These are phyloP conservation scores for Penicillium sp. DNA, from an alignment of 2,329 filamentous ascomycete species.

Conservation along the genomic window DNA sequence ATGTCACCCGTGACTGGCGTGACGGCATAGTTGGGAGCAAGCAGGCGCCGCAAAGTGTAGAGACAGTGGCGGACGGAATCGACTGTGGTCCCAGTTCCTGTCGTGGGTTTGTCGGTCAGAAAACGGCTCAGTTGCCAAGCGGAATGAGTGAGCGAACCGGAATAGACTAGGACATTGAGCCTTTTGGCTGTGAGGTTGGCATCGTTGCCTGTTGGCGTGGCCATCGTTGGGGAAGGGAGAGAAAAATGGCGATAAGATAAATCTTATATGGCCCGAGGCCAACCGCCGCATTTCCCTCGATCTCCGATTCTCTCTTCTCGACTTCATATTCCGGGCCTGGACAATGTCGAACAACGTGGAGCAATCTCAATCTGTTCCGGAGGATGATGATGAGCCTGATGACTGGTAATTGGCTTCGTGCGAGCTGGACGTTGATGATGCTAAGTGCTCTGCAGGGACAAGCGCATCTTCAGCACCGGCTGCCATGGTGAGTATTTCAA, in stretches of 20 bases:
- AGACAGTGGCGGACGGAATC: slow-evolving; percentile 88
- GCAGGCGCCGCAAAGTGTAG: slow-evolving; percentile 74
- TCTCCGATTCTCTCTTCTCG: slow-evolving; percentile 4
- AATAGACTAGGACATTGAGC: slow-evolving; percentile 90
- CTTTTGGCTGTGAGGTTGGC: slow-evolving; percentile 56
- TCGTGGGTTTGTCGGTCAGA: slow-evolving; percentile 24
- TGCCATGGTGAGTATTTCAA: slow-evolving; percentile 64
- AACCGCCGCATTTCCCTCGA: slow-evolving; percentile 5
- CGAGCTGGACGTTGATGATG: neutral
- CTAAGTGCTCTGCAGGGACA: slow-evolving; percentile 64
- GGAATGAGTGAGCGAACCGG: slow-evolving; percentile 53
- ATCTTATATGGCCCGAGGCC: slow-evolving; percentile 14
- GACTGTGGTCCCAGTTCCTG: slow-evolving; percentile 76
- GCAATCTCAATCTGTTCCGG: slow-evolving; percentile 32
- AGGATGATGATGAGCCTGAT: slow-evolving; percentile 81
- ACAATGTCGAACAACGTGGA: slow-evolving; percentile 57
- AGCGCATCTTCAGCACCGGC: slow-evolving; percentile 93
- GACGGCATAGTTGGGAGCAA: slow-evolving; percentile 88
- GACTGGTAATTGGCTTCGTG: slow-evolving; percentile 64
- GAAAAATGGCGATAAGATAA: slow-evolving; percentile 20
- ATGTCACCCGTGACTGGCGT: slow-evolving; percentile 73
- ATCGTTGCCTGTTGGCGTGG: slow-evolving; percentile 27
- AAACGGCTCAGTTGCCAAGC: slow-evolving; percentile 23
- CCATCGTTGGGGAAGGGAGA: slow-evolving; percentile 22
- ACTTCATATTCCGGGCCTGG: too few species aligned